Conservation (phyloP, 257 asterid species). For the Nicotiana attenuata region DNA sequence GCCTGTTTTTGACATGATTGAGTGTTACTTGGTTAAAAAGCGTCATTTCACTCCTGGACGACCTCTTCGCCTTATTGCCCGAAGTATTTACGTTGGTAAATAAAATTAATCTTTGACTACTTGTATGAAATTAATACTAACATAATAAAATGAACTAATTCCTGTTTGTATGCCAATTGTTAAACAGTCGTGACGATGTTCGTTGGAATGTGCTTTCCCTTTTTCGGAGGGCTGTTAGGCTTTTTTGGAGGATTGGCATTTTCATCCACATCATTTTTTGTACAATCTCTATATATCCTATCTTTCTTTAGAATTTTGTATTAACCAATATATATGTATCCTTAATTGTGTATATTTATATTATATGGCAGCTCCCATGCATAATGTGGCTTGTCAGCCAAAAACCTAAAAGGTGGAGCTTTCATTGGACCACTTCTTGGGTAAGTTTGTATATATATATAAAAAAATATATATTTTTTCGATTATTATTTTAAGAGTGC, state of each 20-base stretch:
- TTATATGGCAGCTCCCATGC: constrained; percentile 24
- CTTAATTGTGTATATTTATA: background rate
- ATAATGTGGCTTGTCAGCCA: constrained; percentile 24
- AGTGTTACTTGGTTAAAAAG: constrained; percentile 19
- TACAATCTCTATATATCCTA: constrained; percentile 4
- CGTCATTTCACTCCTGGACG: constrained; percentile 27
- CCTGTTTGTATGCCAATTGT: background rate
- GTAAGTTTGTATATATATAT: constrained; percentile 3
- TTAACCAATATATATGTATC: background rate
- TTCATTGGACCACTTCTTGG: constrained; percentile 35
- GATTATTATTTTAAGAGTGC: too few species aligned
- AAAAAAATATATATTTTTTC: too few species aligned
- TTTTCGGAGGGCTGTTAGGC: constrained; percentile 42
- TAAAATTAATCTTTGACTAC: too few species aligned
- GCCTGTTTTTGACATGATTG: constrained; percentile 49
- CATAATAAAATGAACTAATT: background rate
- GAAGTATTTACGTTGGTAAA: constrained; percentile 38
- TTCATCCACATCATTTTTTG: constrained; percentile 29
- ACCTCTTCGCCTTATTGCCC: constrained; percentile 30
- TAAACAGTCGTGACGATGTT: constrained; percentile 31
- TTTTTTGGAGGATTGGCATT: constrained; percentile 49
- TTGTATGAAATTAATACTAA: background rate
- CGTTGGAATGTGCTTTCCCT: constrained; percentile 32
- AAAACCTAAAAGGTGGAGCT: constrained; percentile 27
- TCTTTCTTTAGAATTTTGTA: background rate